Conservation (phyloP, 2,329 filamentous ascomycete genomes). For the Verruconis gallopava region DNA sequence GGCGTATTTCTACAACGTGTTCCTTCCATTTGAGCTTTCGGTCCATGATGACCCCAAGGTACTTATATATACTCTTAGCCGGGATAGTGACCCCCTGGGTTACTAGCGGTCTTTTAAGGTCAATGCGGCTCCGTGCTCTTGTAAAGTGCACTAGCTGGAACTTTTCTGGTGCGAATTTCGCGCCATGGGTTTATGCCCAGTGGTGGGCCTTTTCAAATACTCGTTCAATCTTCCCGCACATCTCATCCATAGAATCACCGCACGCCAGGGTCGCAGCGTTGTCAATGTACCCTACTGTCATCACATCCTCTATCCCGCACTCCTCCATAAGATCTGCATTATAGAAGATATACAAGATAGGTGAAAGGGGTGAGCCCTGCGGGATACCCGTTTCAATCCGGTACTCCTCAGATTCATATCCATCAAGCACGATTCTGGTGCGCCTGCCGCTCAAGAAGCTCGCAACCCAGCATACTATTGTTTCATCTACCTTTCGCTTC, state of each 20-base stretch:
- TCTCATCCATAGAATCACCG: slow-evolving; percentile 13
- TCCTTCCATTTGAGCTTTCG: too few relatives aligned
- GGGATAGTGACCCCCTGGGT: slow-evolving; percentile 12
- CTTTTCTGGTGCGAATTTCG: slow-evolving; percentile 19
- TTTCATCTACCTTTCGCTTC: neutral
- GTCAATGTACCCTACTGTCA: slow-evolving; percentile 15
- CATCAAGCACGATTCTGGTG: slow-evolving; percentile 13
- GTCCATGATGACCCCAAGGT: too few relatives aligned
- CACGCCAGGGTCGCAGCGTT: slow-evolving; percentile 15
- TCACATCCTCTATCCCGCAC: slow-evolving; percentile 13
- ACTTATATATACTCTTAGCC: too few relatives aligned
- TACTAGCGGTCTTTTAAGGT: slow-evolving; percentile 10
- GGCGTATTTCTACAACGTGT: slow-evolving; percentile 12
- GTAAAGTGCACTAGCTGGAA: slow-evolving; percentile 19
- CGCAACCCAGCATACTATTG: slow-evolving; percentile 7
- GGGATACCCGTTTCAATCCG: slow-evolving; percentile 12
- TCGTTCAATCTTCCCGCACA: slow-evolving; percentile 13
- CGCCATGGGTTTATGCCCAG: slow-evolving; percentile 17
- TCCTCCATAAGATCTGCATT: slow-evolving; percentile 17
- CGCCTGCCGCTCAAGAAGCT: slow-evolving; percentile 12
- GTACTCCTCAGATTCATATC: slow-evolving; percentile 10
- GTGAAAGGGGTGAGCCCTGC: slow-evolving; percentile 15
- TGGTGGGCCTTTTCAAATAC: slow-evolving; percentile 12
- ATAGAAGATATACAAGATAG: slow-evolving; percentile 19
- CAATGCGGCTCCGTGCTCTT: neutral